Evolutionary conservation across 352 stramenopile genomes (phyloP).

Genomic region (Pythium oligandrum): DNA sequence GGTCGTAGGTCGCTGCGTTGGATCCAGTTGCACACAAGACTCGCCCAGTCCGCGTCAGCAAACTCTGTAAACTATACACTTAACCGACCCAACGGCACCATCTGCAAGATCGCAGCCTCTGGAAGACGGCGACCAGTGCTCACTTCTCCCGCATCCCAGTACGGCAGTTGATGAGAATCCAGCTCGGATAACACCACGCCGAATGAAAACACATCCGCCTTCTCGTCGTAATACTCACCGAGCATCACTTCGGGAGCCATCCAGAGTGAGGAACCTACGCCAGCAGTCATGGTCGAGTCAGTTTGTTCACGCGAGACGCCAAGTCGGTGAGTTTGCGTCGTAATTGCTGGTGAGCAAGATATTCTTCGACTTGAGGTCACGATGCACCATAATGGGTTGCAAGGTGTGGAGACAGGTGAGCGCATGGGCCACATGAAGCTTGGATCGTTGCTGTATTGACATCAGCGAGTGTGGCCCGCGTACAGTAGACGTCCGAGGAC

Average conservation of each 20-base stretch:
- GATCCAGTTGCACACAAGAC: slow-evolving; percentile 21
- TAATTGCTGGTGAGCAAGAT: slow-evolving; percentile 20
- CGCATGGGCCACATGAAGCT: slow-evolving; percentile 11
- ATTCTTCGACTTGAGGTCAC: slow-evolving; percentile 44
- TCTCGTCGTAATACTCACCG: slow-evolving; percentile 22
- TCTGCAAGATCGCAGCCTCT: slow-evolving; percentile 17
- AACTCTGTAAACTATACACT: slow-evolving; percentile 24
- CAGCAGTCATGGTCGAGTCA: slow-evolving; percentile 31
- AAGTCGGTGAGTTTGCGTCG: slow-evolving; percentile 45
- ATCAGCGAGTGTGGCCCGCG: not conserved
- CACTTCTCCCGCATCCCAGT: slow-evolving; percentile 14
- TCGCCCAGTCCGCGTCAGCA: slow-evolving; percentile 10
- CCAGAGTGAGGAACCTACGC: slow-evolving; percentile 31
- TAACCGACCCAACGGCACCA: slow-evolving; percentile 30
- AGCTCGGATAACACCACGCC: slow-evolving; percentile 27
- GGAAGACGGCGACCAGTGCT: not conserved
- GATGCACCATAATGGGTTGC: slow-evolving; percentile 20
- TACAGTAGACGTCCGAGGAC: too few relatives aligned
- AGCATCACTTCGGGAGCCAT: slow-evolving; percentile 36
- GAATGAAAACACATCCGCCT: slow-evolving; percentile 21
- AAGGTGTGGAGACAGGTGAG: slow-evolving; percentile 5
- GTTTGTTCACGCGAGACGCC: slow-evolving; percentile 21
- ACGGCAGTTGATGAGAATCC: slow-evolving; percentile 24
- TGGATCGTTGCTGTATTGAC: slow-evolving; percentile 11
- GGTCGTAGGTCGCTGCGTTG: slow-evolving; percentile 22